Percentiles rank a stretch among this genome's conserved stretches.
Conservation (phyloP, 2,329 filamentous ascomycete species). For the Ophiocordyceps camponoti-leonardi region DNA sequence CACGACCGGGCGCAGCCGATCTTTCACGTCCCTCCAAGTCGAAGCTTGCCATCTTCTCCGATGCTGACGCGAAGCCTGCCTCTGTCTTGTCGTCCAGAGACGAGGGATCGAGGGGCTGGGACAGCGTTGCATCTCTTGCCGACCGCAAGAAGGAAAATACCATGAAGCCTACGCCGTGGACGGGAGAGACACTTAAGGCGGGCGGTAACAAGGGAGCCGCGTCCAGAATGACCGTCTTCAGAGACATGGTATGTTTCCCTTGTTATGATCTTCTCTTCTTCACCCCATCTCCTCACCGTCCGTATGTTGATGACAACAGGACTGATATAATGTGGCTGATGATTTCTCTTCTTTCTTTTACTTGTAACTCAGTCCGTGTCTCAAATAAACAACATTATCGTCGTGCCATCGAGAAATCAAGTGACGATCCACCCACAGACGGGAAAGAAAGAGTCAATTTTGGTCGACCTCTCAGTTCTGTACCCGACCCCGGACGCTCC, state of each 20-base stretch:
- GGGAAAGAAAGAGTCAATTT: conserved; percentile 71
- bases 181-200: conserved; percentile 73
- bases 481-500: conserved; percentile 63
- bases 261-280: conserved; percentile 11
- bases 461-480: conserved; percentile 69
- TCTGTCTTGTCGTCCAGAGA: conserved; percentile 35
- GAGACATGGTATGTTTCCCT: conserved; percentile 59
- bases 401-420: conserved; percentile 57
- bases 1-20: conserved; percentile 26
- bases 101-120: conserved; percentile 59
- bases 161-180: conserved; percentile 77
- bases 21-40: conserved; percentile 51
- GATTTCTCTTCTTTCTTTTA: conserved; percentile 23
- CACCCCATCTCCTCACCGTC: conserved; percentile 16
- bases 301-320: conserved; percentile 82
- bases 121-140: conserved; percentile 70
- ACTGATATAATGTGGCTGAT: conserved; percentile 60
- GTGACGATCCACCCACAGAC: conserved; percentile 68
- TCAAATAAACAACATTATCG: conserved; percentile 48
- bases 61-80: conserved; percentile 43
- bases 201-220: conserved; percentile 60
- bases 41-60: conserved; percentile 86
- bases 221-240: conserved; percentile 83
- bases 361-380: conserved; percentile 35
- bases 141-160: conserved; percentile 91